A percentile compares a stretch with the other conserved stretches of the same genome.
These are phyloP conservation scores for Camellia oleifera DNA, from an alignment of 179 eudicot species.

Conservation along the genomic window DNA sequence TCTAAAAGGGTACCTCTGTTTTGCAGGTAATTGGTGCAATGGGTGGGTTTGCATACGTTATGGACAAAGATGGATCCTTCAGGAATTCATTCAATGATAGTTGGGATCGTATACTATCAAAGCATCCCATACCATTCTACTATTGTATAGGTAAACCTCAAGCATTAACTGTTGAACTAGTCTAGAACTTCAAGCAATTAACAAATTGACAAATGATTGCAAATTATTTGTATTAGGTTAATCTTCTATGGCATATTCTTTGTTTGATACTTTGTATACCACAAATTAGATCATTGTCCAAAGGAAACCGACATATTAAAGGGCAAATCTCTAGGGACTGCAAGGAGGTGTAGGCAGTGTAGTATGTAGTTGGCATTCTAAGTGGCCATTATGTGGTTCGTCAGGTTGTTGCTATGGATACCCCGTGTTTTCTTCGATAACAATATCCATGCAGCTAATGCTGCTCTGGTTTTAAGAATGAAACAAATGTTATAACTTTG, in stretches of 20 bases:
- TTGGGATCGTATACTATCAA: conserved; percentile 87
- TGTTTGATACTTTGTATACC: neutral
- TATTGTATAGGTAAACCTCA: conserved; percentile 63
- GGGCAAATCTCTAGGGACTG: neutral
- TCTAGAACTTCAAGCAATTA: neutral
- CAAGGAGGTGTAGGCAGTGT: neutral
- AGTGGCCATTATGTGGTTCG: neutral
- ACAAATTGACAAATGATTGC: conserved; percentile 5
- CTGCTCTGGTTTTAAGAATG: neutral
- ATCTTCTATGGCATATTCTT: neutral
- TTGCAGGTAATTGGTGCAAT: conserved; percentile 65
- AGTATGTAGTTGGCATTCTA: neutral
- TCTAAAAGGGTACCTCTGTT: neutral
- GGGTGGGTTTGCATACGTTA: conserved; percentile 68
- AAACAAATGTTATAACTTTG: too few relatives aligned
- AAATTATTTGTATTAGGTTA: neutral
- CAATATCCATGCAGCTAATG: neutral
- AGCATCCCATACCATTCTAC: conserved; percentile 92
- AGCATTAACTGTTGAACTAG: neutral
- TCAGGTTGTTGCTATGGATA: neutral
- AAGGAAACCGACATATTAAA: neutral
- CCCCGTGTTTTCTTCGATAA: neutral
- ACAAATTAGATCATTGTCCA: neutral
- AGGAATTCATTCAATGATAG: conserved; percentile 83
- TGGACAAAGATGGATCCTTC: conserved; percentile 85